phyloP scores from a whole-genome alignment of 768 basidiomycete genomes.

The Hygrocybe punicea region DNA sequence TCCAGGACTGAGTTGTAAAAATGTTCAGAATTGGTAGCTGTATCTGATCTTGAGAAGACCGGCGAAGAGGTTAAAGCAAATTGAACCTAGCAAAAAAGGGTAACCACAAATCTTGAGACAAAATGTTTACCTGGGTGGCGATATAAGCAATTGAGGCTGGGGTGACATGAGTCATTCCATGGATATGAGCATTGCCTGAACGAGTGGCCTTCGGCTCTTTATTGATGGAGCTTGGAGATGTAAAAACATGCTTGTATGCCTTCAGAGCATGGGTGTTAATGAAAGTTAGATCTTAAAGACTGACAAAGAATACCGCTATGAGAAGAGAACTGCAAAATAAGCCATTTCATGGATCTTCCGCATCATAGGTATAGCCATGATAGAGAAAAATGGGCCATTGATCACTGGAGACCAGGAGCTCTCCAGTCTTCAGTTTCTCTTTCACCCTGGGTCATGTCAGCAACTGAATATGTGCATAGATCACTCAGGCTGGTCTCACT shows the following conservation, averaged over 20 bases:
- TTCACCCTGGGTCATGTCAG: background rate
- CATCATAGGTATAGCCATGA: background rate
- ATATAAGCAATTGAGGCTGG: slow-evolving; percentile 7
- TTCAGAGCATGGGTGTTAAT: background rate
- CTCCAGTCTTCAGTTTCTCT: background rate
- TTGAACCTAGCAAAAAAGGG: background rate
- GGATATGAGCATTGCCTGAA: slow-evolving; percentile 6
- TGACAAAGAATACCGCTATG: background rate
- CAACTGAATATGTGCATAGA: background rate
- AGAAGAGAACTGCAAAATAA: background rate
- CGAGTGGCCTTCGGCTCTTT: background rate
- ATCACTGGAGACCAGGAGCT: background rate
- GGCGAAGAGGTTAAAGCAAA: slow-evolving; percentile 5
- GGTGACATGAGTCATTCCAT: slow-evolving; percentile 10
- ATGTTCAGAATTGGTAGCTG: background rate
- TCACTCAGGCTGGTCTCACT: background rate
- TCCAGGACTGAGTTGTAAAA: slow-evolving; percentile 6
- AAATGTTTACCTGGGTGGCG: slow-evolving; percentile 4
- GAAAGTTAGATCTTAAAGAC: background rate
- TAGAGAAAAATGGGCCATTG: background rate
- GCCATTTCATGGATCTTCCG: background rate
- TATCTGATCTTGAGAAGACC: background rate
- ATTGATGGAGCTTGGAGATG: background rate
- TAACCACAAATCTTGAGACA: background rate
- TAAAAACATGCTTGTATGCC: slow-evolving; percentile 2